Evolutionary conservation across 805 yeast species (phyloP).

Genomic region (Kodamaea laetipori): DNA sequence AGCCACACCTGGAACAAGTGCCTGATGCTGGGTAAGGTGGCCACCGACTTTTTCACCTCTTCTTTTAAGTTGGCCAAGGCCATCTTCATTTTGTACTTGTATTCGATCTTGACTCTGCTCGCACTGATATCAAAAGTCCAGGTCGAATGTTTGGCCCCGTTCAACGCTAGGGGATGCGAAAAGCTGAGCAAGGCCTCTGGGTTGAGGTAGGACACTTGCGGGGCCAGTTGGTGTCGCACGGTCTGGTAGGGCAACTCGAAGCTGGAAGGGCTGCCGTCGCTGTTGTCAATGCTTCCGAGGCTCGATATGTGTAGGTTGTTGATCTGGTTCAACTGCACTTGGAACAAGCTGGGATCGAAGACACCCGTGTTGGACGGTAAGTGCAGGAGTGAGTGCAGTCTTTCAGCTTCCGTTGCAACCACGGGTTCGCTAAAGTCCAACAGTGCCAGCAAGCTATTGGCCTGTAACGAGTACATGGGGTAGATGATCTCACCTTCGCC

Average conservation of each 20-base stretch:
- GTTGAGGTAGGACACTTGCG: slow-evolving; percentile 1
- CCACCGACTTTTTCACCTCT: slow-evolving; percentile 26
- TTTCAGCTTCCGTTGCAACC: not conserved
- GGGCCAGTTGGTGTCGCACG: slow-evolving; percentile 2
- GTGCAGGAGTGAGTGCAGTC: slow-evolving; percentile 6
- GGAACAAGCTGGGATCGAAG: not conserved
- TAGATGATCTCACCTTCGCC: slow-evolving; percentile 37
- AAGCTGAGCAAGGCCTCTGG: not conserved
- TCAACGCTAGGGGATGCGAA: slow-evolving; percentile 8
- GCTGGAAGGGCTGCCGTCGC: slow-evolving; percentile 5
- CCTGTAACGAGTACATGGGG: slow-evolving; percentile 35
- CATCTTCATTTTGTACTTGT: slow-evolving; percentile 7
- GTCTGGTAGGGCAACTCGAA: not conserved
- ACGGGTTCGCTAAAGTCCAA: not conserved
- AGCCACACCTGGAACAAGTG: slow-evolving; percentile 36
- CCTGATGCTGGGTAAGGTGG: slow-evolving; percentile 31
- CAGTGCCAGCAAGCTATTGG: slow-evolving; percentile 6
- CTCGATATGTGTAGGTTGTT: not conserved
- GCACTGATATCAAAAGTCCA: slow-evolving; percentile 6
- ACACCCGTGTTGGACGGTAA: not conserved
- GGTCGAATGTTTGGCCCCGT: slow-evolving; percentile 12
- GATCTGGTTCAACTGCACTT: slow-evolving; percentile 4
- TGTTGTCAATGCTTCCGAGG: slow-evolving; percentile 3
- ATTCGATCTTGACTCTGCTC: slow-evolving; percentile 6
- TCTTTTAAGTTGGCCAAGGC: slow-evolving; percentile 15